Conservation (phyloP, 2,329 filamentous ascomycete species). For the Trichophyton schoenleinii region DNA sequence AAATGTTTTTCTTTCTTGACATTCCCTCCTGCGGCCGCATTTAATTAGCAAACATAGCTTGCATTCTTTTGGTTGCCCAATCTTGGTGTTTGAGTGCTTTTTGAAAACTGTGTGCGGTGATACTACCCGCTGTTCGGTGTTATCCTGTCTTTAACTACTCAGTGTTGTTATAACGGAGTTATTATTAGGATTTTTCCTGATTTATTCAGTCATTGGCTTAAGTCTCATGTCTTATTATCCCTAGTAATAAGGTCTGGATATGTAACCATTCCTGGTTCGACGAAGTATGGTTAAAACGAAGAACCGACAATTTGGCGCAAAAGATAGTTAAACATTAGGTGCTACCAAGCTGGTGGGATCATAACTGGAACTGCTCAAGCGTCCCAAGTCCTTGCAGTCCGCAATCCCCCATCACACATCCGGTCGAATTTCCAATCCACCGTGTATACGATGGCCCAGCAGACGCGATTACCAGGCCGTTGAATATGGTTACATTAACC, state of each 20-base stretch:
- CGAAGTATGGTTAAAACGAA: too few relatives aligned
- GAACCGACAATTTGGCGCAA: background rate
- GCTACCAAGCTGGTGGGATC: background rate
- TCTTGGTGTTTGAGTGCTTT: background rate
- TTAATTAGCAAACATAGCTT: background rate
- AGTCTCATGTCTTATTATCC: too few relatives aligned
- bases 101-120: background rate
- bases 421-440: conserved; percentile 9
- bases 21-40: background rate
- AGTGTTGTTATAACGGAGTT: background rate
- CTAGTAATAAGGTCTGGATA: too few relatives aligned
- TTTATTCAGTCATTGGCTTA: too few relatives aligned
- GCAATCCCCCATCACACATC: conserved; percentile 4
- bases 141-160: background rate
- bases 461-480: conserved; percentile 2
- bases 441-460: conserved; percentile 6
- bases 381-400: background rate
- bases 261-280: too few relatives aligned
- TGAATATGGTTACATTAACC: conserved; percentile 5
- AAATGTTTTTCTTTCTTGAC: background rate
- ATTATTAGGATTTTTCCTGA: background rate
- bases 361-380: conserved; percentile 12
- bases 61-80: background rate
- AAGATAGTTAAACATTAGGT: background rate
- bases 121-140: background rate